Evolutionary conservation across 371 early-diverging fungal species (phyloP), one percentile per base, ranked within the genome.

Genomic region (Lichtheimia hyalospora): DNA sequence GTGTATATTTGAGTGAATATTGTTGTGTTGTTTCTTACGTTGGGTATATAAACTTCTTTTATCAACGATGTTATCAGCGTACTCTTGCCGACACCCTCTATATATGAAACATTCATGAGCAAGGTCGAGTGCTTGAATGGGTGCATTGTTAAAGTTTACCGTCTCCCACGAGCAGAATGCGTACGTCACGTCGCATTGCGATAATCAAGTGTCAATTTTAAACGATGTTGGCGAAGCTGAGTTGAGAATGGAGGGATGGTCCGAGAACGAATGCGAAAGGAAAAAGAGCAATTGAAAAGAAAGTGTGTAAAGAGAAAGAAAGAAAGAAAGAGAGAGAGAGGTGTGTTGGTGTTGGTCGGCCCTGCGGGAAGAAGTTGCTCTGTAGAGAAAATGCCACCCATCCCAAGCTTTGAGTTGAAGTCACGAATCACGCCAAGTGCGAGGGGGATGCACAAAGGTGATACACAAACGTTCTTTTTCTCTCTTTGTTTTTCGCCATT

Each of bases 51-150:
- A 1, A 88, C 82, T 68, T 98, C 98, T 68, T 95, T 96, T 67
- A 97, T 95, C 58, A 98, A 88, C 27, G 96, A 90, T 27, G 92
- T 96, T 63, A 98, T 92, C 65, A 98, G 77, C 18, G 98, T 94
- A 71, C 93, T 94, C 71, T 98, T 98, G 58, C 98, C 98, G 56
- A 94, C 94, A 48, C 92, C 91, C 73, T 91, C 96, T 93, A 69
- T 41, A 15, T 55, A 6, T 15, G 10, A 20, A 13, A 25, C 16
- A 28, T 52, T 23, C 20, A 49, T 49, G 50, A 21, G 34, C 16
- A 25, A 52, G n/a, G n/a, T 8, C 20, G 13, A 50, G n/a, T 21
- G 27, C 24, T 6, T 23, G 23, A 16, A 41, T 34, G 40, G 12
- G 49, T 13, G 0, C 18, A 16, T 49, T 13, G 13, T 12, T 14